Base-by-base conservation (phyloP, 768 basidiomycete species). In the Mycena albidolilacea region DNA sequence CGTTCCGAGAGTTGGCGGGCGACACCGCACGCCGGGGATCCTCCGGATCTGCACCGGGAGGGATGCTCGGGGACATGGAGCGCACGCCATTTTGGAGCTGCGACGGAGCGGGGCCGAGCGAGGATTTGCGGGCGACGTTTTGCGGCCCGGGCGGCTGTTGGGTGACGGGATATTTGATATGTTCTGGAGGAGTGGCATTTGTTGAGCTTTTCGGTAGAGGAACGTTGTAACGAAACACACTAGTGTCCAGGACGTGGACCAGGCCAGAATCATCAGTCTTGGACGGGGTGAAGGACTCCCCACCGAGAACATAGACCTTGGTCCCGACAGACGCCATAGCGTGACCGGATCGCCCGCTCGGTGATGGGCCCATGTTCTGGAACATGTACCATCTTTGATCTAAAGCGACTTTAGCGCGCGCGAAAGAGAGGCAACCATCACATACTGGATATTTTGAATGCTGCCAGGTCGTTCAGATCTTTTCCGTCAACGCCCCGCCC, bases 311-410 rank as follows among this genome's bases (percentile, higher is more conserved):
- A 76, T 95, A 95, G 6, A 99, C 94, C 73, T 92, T 90, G 60
- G 92, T 89, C 39, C 95, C 96, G 79, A 94, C 92, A 14, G 95
- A 92, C 8, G 97, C 96, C 97, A 99, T 97, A n/a, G 97, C 95
- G 82, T 99, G 98, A 2, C 98, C 98, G 10, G 96, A 97, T 62
- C 98, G 90, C 3, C 96, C 95, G 50, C 88, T 92, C 0, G 98
- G 98, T 17, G 95, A 90, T 19, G 97, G 97, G 0, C 98, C 98
- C 98, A 99, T 99, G 80, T 98, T 98, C 82, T 98, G 97, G 86
- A 99, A 99, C 96, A 97, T 99, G 84, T 97, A 99, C 98, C 98
- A 99, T 77, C 98, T 89, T 79, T 96, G 95, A 82, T 97, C 97
- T 98, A 80, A 39, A 58, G 55, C 1, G 23, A 19, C 11, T 35